Evolutionary conservation across 2,329 filamentous ascomycete species (phyloP), one percentile per base, ranked within the genome.

Genomic region (Diplodia intermedia): DNA sequence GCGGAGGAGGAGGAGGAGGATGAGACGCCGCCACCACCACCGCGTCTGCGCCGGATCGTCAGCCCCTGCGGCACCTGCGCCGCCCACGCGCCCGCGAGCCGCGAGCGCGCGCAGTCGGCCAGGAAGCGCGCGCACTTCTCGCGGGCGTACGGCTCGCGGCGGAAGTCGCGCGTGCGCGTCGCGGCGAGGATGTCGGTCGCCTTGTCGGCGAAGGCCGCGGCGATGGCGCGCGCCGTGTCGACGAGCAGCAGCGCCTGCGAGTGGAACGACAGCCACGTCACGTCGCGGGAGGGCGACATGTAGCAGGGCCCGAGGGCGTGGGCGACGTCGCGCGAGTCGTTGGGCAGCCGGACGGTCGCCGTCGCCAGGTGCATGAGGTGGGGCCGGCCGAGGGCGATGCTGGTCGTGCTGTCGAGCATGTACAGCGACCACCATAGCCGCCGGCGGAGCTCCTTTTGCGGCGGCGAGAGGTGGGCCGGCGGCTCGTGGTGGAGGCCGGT

Each of bases 401-500:
- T 11, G 36, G 75, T 79, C 71, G 84, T 84, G 68, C 75, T 80
- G 31, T 86, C 85, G 12, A 84, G 63, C 2, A 36, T 38, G 31
- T 63, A 63, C 3, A 63, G 47, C 4, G 60, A 6, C 82, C 82
- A 85, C 84, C 84, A 86, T 1, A 85, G 68, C 0, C 84, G 76
- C 68, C 79, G 82, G 6, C 80, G 79, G 53, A 83, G 74, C 68
- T 84, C 81, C 15, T 78, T 71, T 60, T 82, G 74, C 0, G 69
- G 61, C 4, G 66, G 69, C 0, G 80, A 67, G 26, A 26, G 26
- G 3, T 26, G 26, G 26, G 26, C 26, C 0, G 79, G 74, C 1
- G 84, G 83, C 36, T 86, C 83, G 0, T 80, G 71, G 72, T 86
- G 83, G 4, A 86, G 74, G 0, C 84, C 84, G 0, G 86, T 73